Evolutionary conservation across 352 stramenopile species (phyloP).

Genomic region (Pythium sp.): DNA sequence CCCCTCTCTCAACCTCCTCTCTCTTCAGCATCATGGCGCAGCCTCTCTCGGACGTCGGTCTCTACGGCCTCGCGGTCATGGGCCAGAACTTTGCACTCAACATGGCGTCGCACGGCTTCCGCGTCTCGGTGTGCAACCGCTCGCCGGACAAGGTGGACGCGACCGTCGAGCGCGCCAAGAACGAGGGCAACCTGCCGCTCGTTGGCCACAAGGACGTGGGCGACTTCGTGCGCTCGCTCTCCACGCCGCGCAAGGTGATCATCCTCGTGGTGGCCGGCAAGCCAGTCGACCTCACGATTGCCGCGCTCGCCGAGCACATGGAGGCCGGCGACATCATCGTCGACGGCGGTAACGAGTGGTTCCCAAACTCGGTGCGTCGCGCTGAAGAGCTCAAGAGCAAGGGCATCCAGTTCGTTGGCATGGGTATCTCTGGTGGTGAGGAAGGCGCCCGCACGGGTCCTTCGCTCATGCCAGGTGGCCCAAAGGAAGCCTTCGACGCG

Average conservation of each 20-base stretch:
- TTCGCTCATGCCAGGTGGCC: slow-evolving; percentile 97
- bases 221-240: slow-evolving; percentile 92
- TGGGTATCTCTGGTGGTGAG: slow-evolving; percentile 98
- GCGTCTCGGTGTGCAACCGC: slow-evolving; percentile 96
- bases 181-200: slow-evolving; percentile 94
- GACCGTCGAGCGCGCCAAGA: slow-evolving; percentile 93
- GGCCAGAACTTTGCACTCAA: slow-evolving; percentile 99
- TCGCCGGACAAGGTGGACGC: slow-evolving; percentile 95
- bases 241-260: slow-evolving; percentile 96
- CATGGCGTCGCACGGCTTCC: slow-evolving; percentile 98
- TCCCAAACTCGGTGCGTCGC: slow-evolving; percentile 95
- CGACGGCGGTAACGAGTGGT: slow-evolving; percentile 99
- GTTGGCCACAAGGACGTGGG: slow-evolving; percentile 90
- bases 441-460: slow-evolving; percentile 97
- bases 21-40: slow-evolving; percentile 28
- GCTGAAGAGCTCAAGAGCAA: slow-evolving; percentile 91
- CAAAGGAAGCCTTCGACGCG: slow-evolving; percentile 94
- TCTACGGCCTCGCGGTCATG: slow-evolving; percentile 94
- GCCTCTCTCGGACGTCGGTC: slow-evolving; percentile 79
- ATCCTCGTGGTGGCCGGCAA: slow-evolving; percentile 98
- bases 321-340: slow-evolving; percentile 97
- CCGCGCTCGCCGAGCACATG: slow-evolving; percentile 80
- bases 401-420: slow-evolving; percentile 97
- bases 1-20: slow-evolving; percentile 13
- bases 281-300: slow-evolving; percentile 93